Evolutionary conservation across 2,329 filamentous ascomycete genomes (phyloP), one percentile per base, ranked within the genome.

Genomic region (Hypoxylon sp.): DNA sequence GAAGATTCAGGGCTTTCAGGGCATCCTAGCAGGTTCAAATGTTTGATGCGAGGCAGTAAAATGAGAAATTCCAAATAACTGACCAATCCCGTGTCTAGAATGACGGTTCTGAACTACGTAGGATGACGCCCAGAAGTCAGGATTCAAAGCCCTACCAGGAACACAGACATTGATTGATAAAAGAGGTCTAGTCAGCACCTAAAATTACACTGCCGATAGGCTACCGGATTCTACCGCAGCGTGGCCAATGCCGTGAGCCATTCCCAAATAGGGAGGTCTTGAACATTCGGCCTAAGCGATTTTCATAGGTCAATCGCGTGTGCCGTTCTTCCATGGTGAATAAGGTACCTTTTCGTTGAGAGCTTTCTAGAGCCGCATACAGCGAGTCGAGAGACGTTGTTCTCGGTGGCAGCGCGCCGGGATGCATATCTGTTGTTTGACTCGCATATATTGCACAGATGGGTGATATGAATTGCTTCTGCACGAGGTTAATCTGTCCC

Each of bases 221-320:
- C 39, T 55, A n/a, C 37, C 47, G 46, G 29, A 44, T 42, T 64
- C 29, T 51, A 24, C 46, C 54, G 55, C 50, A 19, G 53, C n/a
- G 35, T 44, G 19, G 62, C 10, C 31, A 55, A 51, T 14, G n/a
- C 29, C 31, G 44, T 35, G 47, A 61, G 39, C 14, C 31, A 50
- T 64, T 57, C 63, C 67, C 26, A 29, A 58, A 66, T 63, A 51
- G 55, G 65, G 55, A 64, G 59, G 67, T 69, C 54, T 39, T 22
- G 14, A 11, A 29, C 14, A 14, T 17, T 26, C 39, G 52, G 10
- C 13, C 17, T 47, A 24, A 48, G 31, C 48, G 46, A 19, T n/a
- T 29, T 22, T 47, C 11, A 29, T 29, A 24, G 31, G 11, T 33
- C 19, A n/a, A 53, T 48, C 57, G 57, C 5, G 4, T 42, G 39